These are phyloP conservation scores for Nephromyces sp. DNA, from an alignment of 169 alveolate species.

Conservation along the genomic window DNA sequence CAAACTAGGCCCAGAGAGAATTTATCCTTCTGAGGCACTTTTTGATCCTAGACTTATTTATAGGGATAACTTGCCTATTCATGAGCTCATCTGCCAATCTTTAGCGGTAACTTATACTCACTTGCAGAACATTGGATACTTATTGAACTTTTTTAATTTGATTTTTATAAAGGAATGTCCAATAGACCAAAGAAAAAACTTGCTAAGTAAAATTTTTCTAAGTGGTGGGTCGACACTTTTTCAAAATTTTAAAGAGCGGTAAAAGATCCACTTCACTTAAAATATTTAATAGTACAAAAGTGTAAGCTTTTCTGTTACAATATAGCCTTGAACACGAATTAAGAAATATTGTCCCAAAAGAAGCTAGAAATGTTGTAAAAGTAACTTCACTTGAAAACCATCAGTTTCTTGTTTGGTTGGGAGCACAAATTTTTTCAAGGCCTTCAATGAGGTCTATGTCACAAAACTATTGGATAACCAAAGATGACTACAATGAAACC, in stretches of 20 bases:
- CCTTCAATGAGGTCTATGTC: slow-evolving; percentile 20
- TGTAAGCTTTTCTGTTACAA: background rate
- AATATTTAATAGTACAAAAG: background rate
- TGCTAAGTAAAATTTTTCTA: background rate
- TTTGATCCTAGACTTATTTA: slow-evolving; percentile 38
- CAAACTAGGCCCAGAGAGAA: slow-evolving; percentile 44
- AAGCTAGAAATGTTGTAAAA: slow-evolving; percentile 19
- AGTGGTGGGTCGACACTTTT: background rate
- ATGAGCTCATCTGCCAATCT: background rate
- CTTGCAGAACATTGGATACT: background rate
- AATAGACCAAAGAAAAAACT: background rate
- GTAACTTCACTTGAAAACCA: slow-evolving; percentile 12
- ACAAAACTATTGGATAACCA: slow-evolving; percentile 14
- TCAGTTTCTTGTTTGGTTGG: slow-evolving; percentile 19
- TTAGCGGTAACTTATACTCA: background rate
- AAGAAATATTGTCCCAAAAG: slow-evolving; percentile 26
- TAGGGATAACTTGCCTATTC: slow-evolving; percentile 32
- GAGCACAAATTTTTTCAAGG: slow-evolving; percentile 15
- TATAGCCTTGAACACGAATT: slow-evolving; percentile 22
- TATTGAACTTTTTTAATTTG: background rate
- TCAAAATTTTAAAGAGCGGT: background rate
- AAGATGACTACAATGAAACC: slow-evolving; percentile 25
- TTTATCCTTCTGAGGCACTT: slow-evolving; percentile 45
- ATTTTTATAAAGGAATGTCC: background rate
- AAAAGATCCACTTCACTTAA: background rate